Evolutionary conservation across 768 basidiomycete genomes (phyloP), one percentile per base, ranked within the genome.

Genomic region (Boletus reticuloceps): DNA sequence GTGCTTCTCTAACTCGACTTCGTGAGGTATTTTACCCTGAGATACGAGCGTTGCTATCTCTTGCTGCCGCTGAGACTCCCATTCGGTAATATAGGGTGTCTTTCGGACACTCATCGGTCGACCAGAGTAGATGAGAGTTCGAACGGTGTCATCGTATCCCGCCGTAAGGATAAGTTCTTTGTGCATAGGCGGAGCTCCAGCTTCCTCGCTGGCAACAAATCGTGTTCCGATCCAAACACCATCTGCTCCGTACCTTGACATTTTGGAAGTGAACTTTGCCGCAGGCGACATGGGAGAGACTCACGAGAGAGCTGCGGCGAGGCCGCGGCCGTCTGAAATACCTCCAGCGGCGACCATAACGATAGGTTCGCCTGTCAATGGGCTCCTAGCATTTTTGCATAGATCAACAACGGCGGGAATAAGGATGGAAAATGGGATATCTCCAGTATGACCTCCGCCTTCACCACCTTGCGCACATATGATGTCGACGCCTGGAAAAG

Each of bases 181-280:
- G 69, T 90, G 89, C 60, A 69, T 80, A 34, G 81, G 81, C 12
- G 91, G 85, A 3, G 91, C 91, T 37, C 85, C 88, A 0, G 91
- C 89, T 68, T 93, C 89, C 37, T 78, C 82, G 62, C 85, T 85
- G 12, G 91, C 89, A 40, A 92, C 89, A 65, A 94, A 94, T 38
- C 91, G 84, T 6, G 91, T 94, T 39, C 89, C 89, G 37, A 91
- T 89, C 92, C 92, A 94, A 4, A 94, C 88, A 42, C 86, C 92
- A 4, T 86, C 77, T 6, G 91, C 92, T 45, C 92, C 92, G 59
- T 88, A 91, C 50, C 87, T 88, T 58, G 45, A 19, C 50, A 25
- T 14, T 16, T 29, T 50, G 14, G 19, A 14, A 29, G 47, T 54
- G 20, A 53, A 39, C 19, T 20, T 10, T 4, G 25, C 16, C 12